These are phyloP conservation scores for Salix caprea DNA, from an alignment of 345 rosid species.

Conservation along the genomic window DNA sequence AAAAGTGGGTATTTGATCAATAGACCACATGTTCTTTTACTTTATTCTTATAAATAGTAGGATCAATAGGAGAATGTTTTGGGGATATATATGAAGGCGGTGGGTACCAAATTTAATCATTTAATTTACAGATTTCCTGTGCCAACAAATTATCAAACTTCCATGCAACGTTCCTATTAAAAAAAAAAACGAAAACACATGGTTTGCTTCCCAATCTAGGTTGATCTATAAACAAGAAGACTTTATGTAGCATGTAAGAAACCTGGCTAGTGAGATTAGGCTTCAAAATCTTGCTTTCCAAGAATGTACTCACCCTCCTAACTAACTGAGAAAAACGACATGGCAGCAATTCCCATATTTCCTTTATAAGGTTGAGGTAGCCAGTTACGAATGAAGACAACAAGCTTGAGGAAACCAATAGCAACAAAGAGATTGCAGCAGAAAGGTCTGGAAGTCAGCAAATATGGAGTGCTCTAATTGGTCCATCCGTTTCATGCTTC, in stretches of 20 bases:
- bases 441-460: not conserved
- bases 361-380: slow-evolving; percentile 19
- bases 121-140: not conserved
- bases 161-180: not conserved
- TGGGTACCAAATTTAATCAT: too few relatives aligned
- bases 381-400: not conserved
- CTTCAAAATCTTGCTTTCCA: slow-evolving; percentile 10
- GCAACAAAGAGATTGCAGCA: not conserved
- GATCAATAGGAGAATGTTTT: too few relatives aligned
- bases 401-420: not conserved
- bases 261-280: not conserved
- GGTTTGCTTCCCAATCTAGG: too few relatives aligned
- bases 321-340: slow-evolving; percentile 24
- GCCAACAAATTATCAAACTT: not conserved
- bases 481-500: not conserved
- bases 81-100: too few relatives aligned
- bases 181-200: too few relatives aligned
- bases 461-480: not conserved
- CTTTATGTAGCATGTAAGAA: slow-evolving; percentile 28
- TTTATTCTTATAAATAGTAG: too few relatives aligned
- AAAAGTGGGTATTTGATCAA: too few relatives aligned
- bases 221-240: not conserved
- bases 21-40: not conserved
- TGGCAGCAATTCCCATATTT: slow-evolving; percentile 13
- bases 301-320: slow-evolving; percentile 23